Conservation (phyloP, 2,329 filamentous ascomycete species). For the Fusarium agapanthi region DNA sequence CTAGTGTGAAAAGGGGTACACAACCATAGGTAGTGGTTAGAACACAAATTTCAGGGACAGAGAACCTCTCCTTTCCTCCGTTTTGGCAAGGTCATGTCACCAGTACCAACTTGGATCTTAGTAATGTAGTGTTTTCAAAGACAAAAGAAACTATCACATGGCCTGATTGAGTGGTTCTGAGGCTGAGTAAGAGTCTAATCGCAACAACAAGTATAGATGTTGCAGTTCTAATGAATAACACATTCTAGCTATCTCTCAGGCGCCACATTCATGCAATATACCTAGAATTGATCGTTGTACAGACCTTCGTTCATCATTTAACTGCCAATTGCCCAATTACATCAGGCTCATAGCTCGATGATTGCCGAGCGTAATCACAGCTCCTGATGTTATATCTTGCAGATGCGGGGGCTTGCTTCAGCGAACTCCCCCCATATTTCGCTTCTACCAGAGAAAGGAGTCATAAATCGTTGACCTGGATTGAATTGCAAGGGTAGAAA, state of each 20-base stretch:
- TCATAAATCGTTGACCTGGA: not conserved
- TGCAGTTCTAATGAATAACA: not conserved
- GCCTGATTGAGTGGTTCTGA: not conserved
- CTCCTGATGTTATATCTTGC: not conserved
- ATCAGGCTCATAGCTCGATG: not conserved
- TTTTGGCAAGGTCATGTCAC: not conserved
- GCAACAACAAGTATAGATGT: not conserved
- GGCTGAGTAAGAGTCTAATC: conserved; percentile 7
- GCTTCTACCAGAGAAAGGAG: not conserved
- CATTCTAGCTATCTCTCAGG: not conserved
- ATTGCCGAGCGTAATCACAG: not conserved
- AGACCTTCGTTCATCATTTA: conserved; percentile 3
- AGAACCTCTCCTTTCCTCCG: not conserved
- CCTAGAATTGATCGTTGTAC: conserved; percentile 1
- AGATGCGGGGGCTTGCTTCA: not conserved
- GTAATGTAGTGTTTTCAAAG: not conserved
- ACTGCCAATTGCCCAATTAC: not conserved
- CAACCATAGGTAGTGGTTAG: not conserved
- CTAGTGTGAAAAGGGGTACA: not conserved
- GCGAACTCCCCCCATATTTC: not conserved
- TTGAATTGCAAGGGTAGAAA: not conserved
- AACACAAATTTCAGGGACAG: not conserved
- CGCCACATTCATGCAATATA: not conserved
- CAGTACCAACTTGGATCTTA: not conserved
- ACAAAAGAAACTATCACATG: not conserved